Base-by-base conservation (phyloP, 2,329 filamentous ascomycete genomes). In the Ophiostoma quercus region DNA sequence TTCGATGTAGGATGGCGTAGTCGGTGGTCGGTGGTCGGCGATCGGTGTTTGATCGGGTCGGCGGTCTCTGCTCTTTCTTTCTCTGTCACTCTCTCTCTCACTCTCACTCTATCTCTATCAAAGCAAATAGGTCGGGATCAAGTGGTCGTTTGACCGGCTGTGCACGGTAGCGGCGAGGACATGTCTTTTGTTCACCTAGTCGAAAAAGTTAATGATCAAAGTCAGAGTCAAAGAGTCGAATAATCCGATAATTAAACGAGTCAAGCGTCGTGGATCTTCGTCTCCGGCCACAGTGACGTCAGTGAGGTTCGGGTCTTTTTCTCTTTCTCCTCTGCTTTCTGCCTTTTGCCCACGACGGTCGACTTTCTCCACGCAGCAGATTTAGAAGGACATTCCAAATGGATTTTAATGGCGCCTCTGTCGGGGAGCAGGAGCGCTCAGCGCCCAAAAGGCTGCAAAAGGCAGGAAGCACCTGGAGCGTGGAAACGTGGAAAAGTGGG, bases 271-370 rank as follows among this genome's bases (percentile, higher is more conserved):
- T 47, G 43, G 43, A 47, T 57, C 51, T 7, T 57, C 51, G 16
- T 25, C 51, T 57, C 51, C n/a, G 51, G 51, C 7, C 22, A 57
- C 11, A 62, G 57, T 62, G 57, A 62, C 57, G 57, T 62, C 57
- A 62, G 57, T 62, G 25, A 62, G 57, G 57, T 62, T 57, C 57
- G 25, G 57, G 57, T 32, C 25, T n/a, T 32, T 47, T 47, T 47
- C 43, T 47, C 19, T 19, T 47, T n/a, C 8, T 19, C 43, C 25
- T 29, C 25, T 29, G 25, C 25, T 47, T n/a, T n/a, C 1, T 47
- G 19, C 16, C 16, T 19, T 47, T 11, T 34, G 34, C 34, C 8
- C 34, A 29, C 25, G 25, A 29, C 25, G 25, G 25, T 29, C 25
- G 34, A 43, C 43, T 19, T n/a, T 47, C 43, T 32, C 14, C 25